These are phyloP conservation scores for Huntiella abstrusa DNA, from an alignment of 2,329 filamentous ascomycete species.

Conservation along the genomic window DNA sequence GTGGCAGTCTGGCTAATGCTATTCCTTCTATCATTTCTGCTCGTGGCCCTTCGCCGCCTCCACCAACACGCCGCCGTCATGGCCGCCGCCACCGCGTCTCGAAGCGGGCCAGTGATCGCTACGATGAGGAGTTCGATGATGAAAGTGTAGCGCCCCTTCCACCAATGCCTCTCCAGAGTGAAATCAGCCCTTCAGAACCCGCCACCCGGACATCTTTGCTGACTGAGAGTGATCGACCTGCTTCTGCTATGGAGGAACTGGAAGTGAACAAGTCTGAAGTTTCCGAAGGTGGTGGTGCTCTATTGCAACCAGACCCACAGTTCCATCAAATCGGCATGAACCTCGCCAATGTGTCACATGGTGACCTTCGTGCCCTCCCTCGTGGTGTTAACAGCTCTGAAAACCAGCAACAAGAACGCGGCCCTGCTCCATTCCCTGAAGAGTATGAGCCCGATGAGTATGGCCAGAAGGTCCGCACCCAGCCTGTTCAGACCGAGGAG, in stretches of 20 bases:
- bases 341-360: slow-evolving; percentile 44
- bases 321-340: slow-evolving; percentile 35
- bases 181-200: slow-evolving; percentile 67
- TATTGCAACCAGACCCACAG: slow-evolving; percentile 1
- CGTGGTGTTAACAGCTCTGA: slow-evolving; percentile 19
- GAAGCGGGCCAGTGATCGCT: slow-evolving; percentile 26
- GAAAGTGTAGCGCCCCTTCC: slow-evolving; percentile 39
- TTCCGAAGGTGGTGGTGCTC: slow-evolving; percentile 36
- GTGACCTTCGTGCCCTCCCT: slow-evolving; percentile 36
- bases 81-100: slow-evolving; percentile 29
- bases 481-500: slow-evolving; percentile 15
- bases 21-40: slow-evolving; percentile 17
- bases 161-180: slow-evolving; percentile 77
- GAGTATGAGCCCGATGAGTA: slow-evolving; percentile 30
- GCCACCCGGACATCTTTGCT: slow-evolving; percentile 69
- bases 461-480: slow-evolving; percentile 23
- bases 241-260: slow-evolving; percentile 43
- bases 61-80: slow-evolving; percentile 23
- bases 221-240: slow-evolving; percentile 57
- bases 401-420: slow-evolving; percentile 12
- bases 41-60: slow-evolving; percentile 13
- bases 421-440: slow-evolving; percentile 20
- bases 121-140: slow-evolving; percentile 32
- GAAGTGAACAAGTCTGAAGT: slow-evolving; percentile 38
- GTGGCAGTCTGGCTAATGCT: slow-evolving; percentile 17